phyloP scores from a whole-genome alignment of 495 filamentous ascomycete genomes.

The Astrothelium macrocarpum region DNA sequence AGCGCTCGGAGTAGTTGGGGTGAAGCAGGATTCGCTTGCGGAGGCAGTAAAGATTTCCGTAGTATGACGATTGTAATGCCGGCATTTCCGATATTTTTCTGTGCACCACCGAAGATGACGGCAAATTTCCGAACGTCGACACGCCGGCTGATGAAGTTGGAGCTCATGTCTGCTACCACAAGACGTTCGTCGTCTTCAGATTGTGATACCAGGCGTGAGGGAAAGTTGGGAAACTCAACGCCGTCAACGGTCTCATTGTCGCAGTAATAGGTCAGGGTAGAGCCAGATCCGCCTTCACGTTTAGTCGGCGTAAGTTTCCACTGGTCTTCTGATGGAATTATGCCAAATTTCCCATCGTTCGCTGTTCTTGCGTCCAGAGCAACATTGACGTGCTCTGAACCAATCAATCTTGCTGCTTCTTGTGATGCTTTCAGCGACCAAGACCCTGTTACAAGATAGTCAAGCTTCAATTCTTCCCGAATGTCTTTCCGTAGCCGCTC shows the following conservation, averaged over 20 bases:
- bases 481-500: conserved; percentile 53
- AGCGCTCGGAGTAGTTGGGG: conserved; percentile 61
- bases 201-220: conserved; percentile 46
- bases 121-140: conserved; percentile 66
- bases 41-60: conserved; percentile 64
- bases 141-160: conserved; percentile 58
- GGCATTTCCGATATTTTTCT: conserved; percentile 83
- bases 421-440: conserved; percentile 90
- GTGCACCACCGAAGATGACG: conserved; percentile 69
- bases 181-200: conserved; percentile 44
- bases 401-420: conserved; percentile 68
- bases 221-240: conserved; percentile 81
- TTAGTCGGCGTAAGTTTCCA: conserved; percentile 66
- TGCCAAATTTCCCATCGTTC: conserved; percentile 80
- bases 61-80: conserved; percentile 79
- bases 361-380: conserved; percentile 57
- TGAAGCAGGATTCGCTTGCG: conserved; percentile 44
- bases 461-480: conserved; percentile 58
- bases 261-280: conserved; percentile 83
- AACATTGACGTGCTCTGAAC: conserved; percentile 69
- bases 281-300: conserved; percentile 37
- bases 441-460: conserved; percentile 87
- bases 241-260: conserved; percentile 94
- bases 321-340: conserved; percentile 61
- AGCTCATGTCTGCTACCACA: conserved; percentile 74